These are phyloP conservation scores for Apiospora saccharicola DNA, from an alignment of 2,329 filamentous ascomycete genomes.

Conservation along the genomic window DNA sequence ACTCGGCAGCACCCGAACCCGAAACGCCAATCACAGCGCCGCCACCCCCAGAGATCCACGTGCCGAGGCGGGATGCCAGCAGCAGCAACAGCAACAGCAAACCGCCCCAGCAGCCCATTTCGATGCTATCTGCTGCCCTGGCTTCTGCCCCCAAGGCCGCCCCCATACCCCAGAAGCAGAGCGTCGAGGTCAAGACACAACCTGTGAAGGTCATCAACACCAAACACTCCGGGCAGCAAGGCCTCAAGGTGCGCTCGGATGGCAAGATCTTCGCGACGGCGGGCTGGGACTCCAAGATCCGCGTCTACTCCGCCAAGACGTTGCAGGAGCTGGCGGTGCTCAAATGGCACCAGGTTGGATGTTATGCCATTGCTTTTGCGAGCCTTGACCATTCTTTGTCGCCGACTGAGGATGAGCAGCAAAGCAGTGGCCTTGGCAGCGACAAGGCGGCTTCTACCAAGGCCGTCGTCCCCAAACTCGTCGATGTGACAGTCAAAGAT, in stretches of 20 bases:
- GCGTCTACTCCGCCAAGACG: conserved; percentile 82
- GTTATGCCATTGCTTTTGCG: conserved; percentile 82
- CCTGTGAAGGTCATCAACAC: conserved; percentile 74
- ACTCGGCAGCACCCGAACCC: conserved; percentile 11
- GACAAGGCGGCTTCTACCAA: conserved; percentile 29
- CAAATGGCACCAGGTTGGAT: conserved; percentile 92
- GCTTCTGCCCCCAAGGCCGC: conserved; percentile 32
- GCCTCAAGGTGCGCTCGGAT: conserved; percentile 78
- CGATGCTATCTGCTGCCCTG: conserved; percentile 42
- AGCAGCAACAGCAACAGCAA: too few relatives aligned
- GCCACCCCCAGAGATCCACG: neutral
- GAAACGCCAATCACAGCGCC: neutral
- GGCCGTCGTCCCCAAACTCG: conserved; percentile 34
- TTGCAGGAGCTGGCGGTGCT: conserved; percentile 89
- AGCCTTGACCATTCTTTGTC: conserved; percentile 39
- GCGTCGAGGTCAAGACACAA: conserved; percentile 43
- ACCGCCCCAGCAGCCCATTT: conserved; percentile 26
- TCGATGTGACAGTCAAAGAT: conserved; percentile 63
- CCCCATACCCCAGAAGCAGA: conserved; percentile 28
- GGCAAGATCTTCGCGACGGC: conserved; percentile 86
- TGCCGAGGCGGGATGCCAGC: neutral
- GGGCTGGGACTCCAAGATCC: conserved; percentile 85
- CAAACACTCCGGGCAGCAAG: conserved; percentile 90
- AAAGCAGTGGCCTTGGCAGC: conserved; percentile 24
- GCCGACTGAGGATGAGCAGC: neutral